Evolutionary conservation across 192 early-diverging fungal genomes (phyloP).

Genomic region (Polychytrium aggregatum): DNA sequence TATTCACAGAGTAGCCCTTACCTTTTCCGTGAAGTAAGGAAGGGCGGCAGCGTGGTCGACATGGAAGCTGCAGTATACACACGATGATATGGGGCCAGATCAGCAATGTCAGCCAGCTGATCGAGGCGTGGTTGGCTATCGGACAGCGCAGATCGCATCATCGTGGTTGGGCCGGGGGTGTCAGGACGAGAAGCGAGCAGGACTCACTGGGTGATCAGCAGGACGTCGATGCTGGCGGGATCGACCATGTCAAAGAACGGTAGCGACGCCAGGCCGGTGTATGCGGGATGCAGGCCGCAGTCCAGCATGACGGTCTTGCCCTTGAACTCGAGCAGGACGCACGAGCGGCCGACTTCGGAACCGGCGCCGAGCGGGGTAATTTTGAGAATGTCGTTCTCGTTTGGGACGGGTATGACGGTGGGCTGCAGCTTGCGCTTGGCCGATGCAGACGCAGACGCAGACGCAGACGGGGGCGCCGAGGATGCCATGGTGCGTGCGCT

Average conservation of each 20-base stretch:
- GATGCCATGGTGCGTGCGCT: too few relatives aligned
- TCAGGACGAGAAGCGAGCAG: too few relatives aligned
- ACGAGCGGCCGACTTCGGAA: slow-evolving; percentile 92
- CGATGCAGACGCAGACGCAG: too few relatives aligned
- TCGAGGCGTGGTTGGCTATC: too few relatives aligned
- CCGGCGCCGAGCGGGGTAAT: slow-evolving; percentile 95
- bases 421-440: slow-evolving; percentile 13
- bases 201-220: slow-evolving; percentile 85
- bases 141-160: too few relatives aligned
- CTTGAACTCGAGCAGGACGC: slow-evolving; percentile 87
- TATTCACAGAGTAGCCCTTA: too few relatives aligned
- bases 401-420: slow-evolving; percentile 10
- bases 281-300: slow-evolving; percentile 91
- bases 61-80: slow-evolving; percentile 61
- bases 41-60: slow-evolving; percentile 93
- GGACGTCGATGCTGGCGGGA: slow-evolving; percentile 72
- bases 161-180: too few relatives aligned
- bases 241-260: slow-evolving; percentile 95
- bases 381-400: slow-evolving; percentile 69
- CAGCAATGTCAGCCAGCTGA: neutral
- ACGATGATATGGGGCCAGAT: neutral
- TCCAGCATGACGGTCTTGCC: slow-evolving; percentile 95
- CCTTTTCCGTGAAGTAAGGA: slow-evolving; percentile 93
- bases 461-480: too few relatives aligned
- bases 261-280: slow-evolving; percentile 76